Evolutionary conservation across 768 basidiomycete genomes (phyloP), one percentile per base, ranked within the genome.

Genomic region (Suillus americanus): DNA sequence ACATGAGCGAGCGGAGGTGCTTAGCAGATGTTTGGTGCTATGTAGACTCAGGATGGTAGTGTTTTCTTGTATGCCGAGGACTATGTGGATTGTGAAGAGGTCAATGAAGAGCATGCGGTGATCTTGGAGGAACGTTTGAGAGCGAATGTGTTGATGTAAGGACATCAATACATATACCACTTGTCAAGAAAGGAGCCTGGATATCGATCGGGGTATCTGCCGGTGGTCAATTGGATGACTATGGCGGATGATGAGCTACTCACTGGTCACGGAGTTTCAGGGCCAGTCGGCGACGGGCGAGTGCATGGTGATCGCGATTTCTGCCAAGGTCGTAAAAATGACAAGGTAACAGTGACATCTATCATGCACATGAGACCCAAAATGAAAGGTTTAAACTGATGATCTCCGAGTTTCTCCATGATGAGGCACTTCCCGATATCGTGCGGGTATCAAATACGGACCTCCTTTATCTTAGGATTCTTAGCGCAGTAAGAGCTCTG

Each of bases 361-460:
- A 14, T 5, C 59, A 18, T 18, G 54, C 54, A 37, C 25, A 62
- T 50, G 25, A 43, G 63, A 66, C n/a, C 16, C 45, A 38, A 66
- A 69, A 61, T 35, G 62, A 5, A 38, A 46, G 33, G 7, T 35
- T 37, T 43, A 41, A 25, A 66, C 75, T 46, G 62, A 77, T 75
- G 77, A 61, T 78, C 77, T 63, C 74, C 76, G n/a, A n/a, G n/a
- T n/a, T 53, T 66, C 60, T 30, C 62, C 69, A 13, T 62, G 64
- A 4, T 54, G 59, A 33, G 66, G 45, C 20, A 69, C 66, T 62
- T 77, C 75, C 61, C 75, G 73, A 55, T 73, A 77, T 45, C 76
- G 71, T 3, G 74, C 70, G 2, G 77, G 73, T n/a, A 35, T 9
- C 35, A 35, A 35, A 9, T 35, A 35, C 9, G 9, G 35, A 35